phyloP scores from a whole-genome alignment of 495 filamentous ascomycete genomes.

The Bacidia gigantensis region DNA sequence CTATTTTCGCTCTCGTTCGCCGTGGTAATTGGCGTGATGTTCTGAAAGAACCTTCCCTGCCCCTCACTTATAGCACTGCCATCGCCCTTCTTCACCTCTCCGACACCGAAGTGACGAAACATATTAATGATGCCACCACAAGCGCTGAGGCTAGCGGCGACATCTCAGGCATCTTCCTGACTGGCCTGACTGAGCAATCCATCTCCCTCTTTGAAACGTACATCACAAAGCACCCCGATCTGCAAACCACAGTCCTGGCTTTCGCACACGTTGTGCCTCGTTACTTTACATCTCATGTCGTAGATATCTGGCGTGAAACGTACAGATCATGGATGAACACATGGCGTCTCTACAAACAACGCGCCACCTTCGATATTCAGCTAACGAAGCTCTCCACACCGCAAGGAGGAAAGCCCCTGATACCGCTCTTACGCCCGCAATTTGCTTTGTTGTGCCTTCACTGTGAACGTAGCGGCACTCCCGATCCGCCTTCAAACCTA shows the following conservation, averaged over 20 bases:
- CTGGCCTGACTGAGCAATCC: slow-evolving; percentile 64
- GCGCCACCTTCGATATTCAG: slow-evolving; percentile 46
- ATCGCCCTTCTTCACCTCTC: slow-evolving; percentile 74
- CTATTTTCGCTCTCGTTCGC: slow-evolving; percentile 78
- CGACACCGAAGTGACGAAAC: slow-evolving; percentile 61
- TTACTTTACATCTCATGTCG: slow-evolving; percentile 67
- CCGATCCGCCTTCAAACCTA: slow-evolving; percentile 11
- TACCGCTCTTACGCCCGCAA: slow-evolving; percentile 56
- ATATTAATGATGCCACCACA: slow-evolving; percentile 48
- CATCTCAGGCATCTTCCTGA: slow-evolving; percentile 77
- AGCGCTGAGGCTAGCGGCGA: slow-evolving; percentile 61
- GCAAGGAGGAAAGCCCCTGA: slow-evolving; percentile 43
- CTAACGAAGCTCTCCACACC: slow-evolving; percentile 44
- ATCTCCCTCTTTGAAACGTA: slow-evolving; percentile 81
- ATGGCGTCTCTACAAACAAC: slow-evolving; percentile 51
- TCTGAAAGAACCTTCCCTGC: slow-evolving; percentile 65
- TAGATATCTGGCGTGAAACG: slow-evolving; percentile 63
- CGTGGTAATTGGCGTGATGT: slow-evolving; percentile 79
- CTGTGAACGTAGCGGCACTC: slow-evolving; percentile 45
- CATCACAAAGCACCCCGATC: slow-evolving; percentile 71
- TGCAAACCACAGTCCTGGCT: slow-evolving; percentile 79
- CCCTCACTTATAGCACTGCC: slow-evolving; percentile 70
- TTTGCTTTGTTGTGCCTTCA: slow-evolving; percentile 72
- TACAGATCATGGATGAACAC: slow-evolving; percentile 73
- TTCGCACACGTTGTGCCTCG: slow-evolving; percentile 68